Evolutionary conservation across 257 asterid genomes (phyloP), one percentile per base, ranked within the genome.

Genomic region (Marsdenia floribunda): DNA sequence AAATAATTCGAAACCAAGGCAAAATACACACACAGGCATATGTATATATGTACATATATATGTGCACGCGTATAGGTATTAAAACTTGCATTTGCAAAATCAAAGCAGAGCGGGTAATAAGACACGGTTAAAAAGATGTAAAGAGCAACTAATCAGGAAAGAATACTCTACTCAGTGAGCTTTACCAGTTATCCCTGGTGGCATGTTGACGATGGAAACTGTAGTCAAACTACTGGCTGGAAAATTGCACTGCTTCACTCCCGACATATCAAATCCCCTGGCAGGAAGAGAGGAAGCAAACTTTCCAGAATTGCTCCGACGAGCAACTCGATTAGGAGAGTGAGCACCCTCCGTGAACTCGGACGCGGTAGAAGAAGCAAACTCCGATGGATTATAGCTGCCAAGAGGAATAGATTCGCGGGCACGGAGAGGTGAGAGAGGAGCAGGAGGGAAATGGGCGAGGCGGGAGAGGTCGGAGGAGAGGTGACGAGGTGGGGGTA

Each of bases 301-400:
- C 49, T 89, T 90, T 4, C 88, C 96, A 49, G 88, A 87, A 79
- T 76, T 79, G 18, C 86, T 86, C 82, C 79, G 81, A 53, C 81
- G 84, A 69, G 71, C 78, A 42, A 78, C 76, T 79, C 78, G 65
- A 11, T 77, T 74, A 5, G 91, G 88, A 3, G 90, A 90, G 22
- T 68, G 54, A 64, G 76, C 78, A 7, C 83, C 89, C 77, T 89
- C 96, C 2, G 87, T 73, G 61, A 86, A 80, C 40, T 91, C 96
- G 3, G 85, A 76, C 8, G 85, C 88, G 0, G 87, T 76, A 68
- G 90, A 87, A 24, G 93, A 84, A 40, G 81, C 52, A 58, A 88
- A 88, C 82, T 93, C 97, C 0, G 97, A 89, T 2, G 95, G 92
- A 67, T 90, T 91, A 71, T 89, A 91, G 80, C 95, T 93, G 8